Percentiles rank a stretch among this genome's conserved stretches.
Conservation (phyloP, 805 yeast species). For the Kluyveromyces dobzhanskii region DNA sequence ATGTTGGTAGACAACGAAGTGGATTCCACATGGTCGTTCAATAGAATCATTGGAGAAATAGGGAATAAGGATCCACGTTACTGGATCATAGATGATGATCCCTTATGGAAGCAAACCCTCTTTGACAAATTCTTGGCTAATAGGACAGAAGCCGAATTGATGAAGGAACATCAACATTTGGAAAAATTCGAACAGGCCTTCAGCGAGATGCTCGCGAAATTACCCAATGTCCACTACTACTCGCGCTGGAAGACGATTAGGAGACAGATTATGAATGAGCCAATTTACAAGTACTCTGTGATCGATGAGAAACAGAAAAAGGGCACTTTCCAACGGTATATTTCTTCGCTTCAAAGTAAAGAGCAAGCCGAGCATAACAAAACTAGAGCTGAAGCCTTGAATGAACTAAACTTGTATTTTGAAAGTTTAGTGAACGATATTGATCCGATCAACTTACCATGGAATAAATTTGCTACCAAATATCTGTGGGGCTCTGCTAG, state of each 20-base stretch:
- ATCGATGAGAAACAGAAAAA: slow-evolving; percentile 50
- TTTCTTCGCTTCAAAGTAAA: slow-evolving; percentile 31
- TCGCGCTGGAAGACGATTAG: slow-evolving; percentile 60
- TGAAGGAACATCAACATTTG: slow-evolving; percentile 43
- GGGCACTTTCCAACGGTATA: slow-evolving; percentile 45
- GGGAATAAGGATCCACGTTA: slow-evolving; percentile 55
- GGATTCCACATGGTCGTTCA: slow-evolving; percentile 71
- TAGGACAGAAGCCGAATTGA: slow-evolving; percentile 41
- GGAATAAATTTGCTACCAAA: slow-evolving; percentile 17
- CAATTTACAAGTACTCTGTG: slow-evolving; percentile 53
- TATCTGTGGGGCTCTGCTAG: slow-evolving; percentile 36
- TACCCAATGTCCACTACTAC: slow-evolving; percentile 40
- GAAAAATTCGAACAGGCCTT: slow-evolving; percentile 53
- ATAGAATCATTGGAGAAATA: slow-evolving; percentile 44
- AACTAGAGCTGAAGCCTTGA: slow-evolving; percentile 40
- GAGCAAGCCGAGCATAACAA: slow-evolving; percentile 19
- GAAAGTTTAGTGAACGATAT: slow-evolving; percentile 19
- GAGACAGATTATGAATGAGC: slow-evolving; percentile 50
- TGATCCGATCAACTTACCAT: slow-evolving; percentile 11
- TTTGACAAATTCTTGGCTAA: slow-evolving; percentile 59
- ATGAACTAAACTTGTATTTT: slow-evolving; percentile 46
- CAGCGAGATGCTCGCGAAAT: slow-evolving; percentile 34
- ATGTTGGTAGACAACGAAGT: slow-evolving; percentile 50
- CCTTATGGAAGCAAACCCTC: slow-evolving; percentile 47
- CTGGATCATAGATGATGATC: slow-evolving; percentile 53